Percentiles rank a stretch among this genome's conserved stretches.
phyloP scores from a whole-genome alignment of 345 rosid species.

The Sisymbrium altissimum region DNA sequence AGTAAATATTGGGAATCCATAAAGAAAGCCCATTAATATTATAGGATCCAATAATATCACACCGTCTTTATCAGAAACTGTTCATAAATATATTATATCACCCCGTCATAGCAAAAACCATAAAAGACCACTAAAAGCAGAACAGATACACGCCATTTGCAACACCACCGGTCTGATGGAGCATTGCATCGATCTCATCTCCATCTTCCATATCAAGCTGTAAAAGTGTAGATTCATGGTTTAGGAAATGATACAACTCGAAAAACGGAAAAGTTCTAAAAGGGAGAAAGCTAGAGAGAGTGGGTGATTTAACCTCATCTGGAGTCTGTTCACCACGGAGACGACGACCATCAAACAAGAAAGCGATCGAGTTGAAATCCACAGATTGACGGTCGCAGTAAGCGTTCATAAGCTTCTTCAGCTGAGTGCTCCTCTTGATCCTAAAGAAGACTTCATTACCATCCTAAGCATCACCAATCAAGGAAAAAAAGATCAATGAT shows the following conservation, averaged over 20 bases:
- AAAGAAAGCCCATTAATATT: conserved; percentile 13
- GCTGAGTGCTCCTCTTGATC: conserved; percentile 80
- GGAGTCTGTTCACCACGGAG: conserved; percentile 88
- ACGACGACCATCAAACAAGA: conserved; percentile 86
- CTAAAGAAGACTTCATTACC: conserved; percentile 90
- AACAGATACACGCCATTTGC: conserved; percentile 24
- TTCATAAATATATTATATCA: conserved; percentile 2
- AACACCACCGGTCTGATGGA: conserved; percentile 77
- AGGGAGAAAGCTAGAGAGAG: background rate
- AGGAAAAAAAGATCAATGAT: background rate
- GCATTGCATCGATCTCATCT: conserved; percentile 88
- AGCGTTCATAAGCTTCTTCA: conserved; percentile 75
- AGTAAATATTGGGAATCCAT: background rate
- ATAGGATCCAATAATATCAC: conserved; percentile 13
- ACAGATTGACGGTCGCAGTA: conserved; percentile 85
- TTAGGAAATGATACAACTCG: background rate
- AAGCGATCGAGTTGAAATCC: conserved; percentile 69
- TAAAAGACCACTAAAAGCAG: conserved; percentile 2
- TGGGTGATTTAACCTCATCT: conserved; percentile 57
- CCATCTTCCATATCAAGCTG: conserved; percentile 95
- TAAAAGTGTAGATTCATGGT: background rate
- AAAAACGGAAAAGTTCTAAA: background rate
- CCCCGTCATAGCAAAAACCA: background rate
- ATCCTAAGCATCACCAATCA: conserved; percentile 43
- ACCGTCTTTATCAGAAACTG: conserved; percentile 1